phyloP scores from a whole-genome alignment of 306 rosid species.

The Styphnolobium japonicum region DNA sequence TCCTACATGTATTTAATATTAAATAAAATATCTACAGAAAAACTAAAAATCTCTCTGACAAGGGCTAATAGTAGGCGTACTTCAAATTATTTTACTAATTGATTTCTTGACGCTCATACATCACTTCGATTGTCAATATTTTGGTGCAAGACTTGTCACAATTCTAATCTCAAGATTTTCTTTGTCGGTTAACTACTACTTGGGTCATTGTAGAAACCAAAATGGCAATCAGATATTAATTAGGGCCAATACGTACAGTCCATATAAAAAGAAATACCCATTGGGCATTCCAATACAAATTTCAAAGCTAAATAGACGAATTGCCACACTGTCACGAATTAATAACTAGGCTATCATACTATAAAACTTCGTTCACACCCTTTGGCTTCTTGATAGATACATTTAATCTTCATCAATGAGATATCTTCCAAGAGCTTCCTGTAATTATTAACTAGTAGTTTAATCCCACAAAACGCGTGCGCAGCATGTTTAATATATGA shows the following conservation, averaged over 20 bases:
- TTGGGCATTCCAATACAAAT: too few relatives aligned
- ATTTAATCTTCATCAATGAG: background rate
- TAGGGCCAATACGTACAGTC: too few relatives aligned
- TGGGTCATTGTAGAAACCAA: background rate
- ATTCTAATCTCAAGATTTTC: background rate
- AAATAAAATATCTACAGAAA: too few relatives aligned
- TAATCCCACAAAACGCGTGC: too few relatives aligned
- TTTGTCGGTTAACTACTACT: background rate
- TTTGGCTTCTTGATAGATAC: background rate
- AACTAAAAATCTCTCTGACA: too few relatives aligned
- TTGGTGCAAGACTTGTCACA: background rate
- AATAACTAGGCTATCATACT: background rate
- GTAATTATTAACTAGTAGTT: background rate
- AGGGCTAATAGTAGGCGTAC: background rate
- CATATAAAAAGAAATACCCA: too few relatives aligned
- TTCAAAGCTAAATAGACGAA: too few relatives aligned
- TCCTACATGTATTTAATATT: too few relatives aligned
- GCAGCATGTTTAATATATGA: too few relatives aligned
- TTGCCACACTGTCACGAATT: too few relatives aligned
- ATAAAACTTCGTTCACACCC: background rate
- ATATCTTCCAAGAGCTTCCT: background rate
- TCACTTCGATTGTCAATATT: background rate
- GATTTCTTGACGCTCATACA: background rate
- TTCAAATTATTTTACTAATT: background rate
- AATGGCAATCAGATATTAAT: background rate